These are phyloP conservation scores for Brassica incana DNA, from an alignment of 345 rosid genomes.

Conservation along the genomic window DNA sequence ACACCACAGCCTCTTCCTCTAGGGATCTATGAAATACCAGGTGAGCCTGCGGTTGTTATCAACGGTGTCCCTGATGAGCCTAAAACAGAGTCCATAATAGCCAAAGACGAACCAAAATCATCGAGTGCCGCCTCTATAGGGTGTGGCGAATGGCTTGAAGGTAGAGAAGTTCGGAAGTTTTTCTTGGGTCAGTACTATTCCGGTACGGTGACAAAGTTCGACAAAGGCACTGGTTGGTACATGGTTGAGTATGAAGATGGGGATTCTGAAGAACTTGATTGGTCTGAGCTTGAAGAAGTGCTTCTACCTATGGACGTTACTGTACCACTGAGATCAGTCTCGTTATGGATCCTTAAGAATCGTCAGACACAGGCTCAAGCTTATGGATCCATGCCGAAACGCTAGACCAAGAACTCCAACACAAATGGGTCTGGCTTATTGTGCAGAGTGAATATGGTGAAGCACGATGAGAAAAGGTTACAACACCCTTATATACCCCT, in stretches of 20 bases:
- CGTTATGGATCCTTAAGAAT: constrained; percentile 49
- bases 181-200: constrained; percentile 51
- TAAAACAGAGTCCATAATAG: constrained; percentile 20
- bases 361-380: constrained; percentile 30
- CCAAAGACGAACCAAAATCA: constrained; percentile 29
- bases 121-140: neutral
- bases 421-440: neutral
- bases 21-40: constrained; percentile 55
- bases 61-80: constrained; percentile 65
- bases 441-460: constrained; percentile 12
- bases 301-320: constrained; percentile 71
- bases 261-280: constrained; percentile 81
- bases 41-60: constrained; percentile 81
- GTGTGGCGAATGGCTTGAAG: constrained; percentile 85
- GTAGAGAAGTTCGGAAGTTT: constrained; percentile 68
- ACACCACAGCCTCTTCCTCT: constrained; percentile 29
- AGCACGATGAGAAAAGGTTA: neutral
- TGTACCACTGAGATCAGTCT: constrained; percentile 61
- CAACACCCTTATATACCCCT: neutral
- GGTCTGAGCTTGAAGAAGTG: constrained; percentile 66
- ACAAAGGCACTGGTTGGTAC: constrained; percentile 75
- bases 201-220: constrained; percentile 62
- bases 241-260: constrained; percentile 85
- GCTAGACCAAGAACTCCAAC: constrained; percentile 11
- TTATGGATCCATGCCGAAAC: neutral